These are phyloP conservation scores for Boletus tylopilopsis DNA, from an alignment of 768 basidiomycete genomes.

Conservation along the genomic window DNA sequence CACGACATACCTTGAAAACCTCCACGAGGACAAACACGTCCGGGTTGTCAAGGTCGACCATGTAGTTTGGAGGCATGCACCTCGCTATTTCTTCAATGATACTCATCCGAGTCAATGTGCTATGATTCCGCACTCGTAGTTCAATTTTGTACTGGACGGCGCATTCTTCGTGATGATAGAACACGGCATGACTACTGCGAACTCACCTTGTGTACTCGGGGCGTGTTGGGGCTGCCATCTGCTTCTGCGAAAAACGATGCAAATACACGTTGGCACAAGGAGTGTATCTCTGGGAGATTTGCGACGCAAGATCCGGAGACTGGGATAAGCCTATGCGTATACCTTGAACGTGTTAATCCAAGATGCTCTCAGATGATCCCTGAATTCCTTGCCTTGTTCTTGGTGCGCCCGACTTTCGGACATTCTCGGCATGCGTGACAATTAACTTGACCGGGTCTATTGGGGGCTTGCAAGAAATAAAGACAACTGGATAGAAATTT, in stretches of 20 bases:
- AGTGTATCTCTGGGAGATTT: constrained; percentile 64
- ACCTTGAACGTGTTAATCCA: constrained; percentile 38
- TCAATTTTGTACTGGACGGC: constrained; percentile 74
- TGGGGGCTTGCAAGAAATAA: constrained; percentile 76
- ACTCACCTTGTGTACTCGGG: constrained; percentile 44
- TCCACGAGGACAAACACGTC: constrained; percentile 76
- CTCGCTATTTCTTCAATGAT: constrained; percentile 68
- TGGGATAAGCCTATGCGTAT: constrained; percentile 67
- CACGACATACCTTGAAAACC: constrained; percentile 68
- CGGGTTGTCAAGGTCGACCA: constrained; percentile 64
- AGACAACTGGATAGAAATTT: constrained; percentile 52
- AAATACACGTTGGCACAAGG: constrained; percentile 55
- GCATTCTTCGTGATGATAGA: not conserved
- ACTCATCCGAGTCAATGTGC: constrained; percentile 52
- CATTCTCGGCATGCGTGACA: constrained; percentile 56
- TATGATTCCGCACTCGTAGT: constrained; percentile 71
- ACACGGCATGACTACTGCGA: not conserved
- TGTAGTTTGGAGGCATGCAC: constrained; percentile 65
- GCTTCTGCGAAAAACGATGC: constrained; percentile 48
- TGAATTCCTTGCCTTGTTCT: constrained; percentile 51
- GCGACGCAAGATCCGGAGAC: constrained; percentile 65
- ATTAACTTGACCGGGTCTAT: constrained; percentile 74
- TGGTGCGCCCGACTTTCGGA: constrained; percentile 58
- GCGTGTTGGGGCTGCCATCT: constrained; percentile 19
- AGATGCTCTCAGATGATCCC: not conserved